Evolutionary conservation across 768 basidiomycete genomes (phyloP).

Genomic region (Goffeauzyma gilvescens): DNA sequence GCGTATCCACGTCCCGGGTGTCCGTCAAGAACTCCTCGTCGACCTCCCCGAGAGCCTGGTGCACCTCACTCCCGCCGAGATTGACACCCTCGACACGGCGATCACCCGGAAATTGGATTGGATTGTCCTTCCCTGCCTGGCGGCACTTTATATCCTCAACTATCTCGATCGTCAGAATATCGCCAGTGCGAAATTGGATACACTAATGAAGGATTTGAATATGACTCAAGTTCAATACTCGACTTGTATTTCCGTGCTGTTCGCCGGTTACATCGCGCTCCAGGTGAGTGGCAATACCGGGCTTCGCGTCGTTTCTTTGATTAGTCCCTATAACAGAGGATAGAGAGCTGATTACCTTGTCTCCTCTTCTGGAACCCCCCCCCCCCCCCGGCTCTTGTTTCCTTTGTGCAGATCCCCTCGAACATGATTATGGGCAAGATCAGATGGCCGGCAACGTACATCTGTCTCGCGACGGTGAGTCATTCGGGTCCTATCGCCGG

Average conservation of each 20-base stretch:
- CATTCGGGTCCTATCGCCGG: too few species aligned
- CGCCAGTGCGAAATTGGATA: constrained; percentile 20
- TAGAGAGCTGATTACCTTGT: too few species aligned
- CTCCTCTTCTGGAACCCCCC: background rate
- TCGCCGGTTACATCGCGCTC: constrained; percentile 25
- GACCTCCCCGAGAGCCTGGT: constrained; percentile 17
- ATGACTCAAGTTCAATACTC: constrained; percentile 21
- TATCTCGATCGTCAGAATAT: constrained; percentile 25
- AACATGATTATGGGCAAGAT: constrained; percentile 27
- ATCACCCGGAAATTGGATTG: constrained; percentile 23
- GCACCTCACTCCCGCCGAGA: constrained; percentile 18
- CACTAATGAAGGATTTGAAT: constrained; percentile 22
- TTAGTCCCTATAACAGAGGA: too few species aligned
- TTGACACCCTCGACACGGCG: constrained; percentile 13
- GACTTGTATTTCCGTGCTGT: constrained; percentile 21
- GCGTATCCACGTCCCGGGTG: too few species aligned
- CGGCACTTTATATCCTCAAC: constrained; percentile 9
- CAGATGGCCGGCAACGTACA: constrained; percentile 20
- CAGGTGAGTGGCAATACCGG: too few species aligned
- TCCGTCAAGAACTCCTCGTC: too few species aligned
- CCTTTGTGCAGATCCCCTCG: too few species aligned
- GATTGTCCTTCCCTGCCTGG: constrained; percentile 16
- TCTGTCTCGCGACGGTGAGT: constrained; percentile 20
- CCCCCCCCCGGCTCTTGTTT: too few species aligned
- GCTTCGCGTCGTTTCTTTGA: too few species aligned